Conservation (phyloP, 331 rosid genomes). For the Stylosanthes scabra region DNA sequence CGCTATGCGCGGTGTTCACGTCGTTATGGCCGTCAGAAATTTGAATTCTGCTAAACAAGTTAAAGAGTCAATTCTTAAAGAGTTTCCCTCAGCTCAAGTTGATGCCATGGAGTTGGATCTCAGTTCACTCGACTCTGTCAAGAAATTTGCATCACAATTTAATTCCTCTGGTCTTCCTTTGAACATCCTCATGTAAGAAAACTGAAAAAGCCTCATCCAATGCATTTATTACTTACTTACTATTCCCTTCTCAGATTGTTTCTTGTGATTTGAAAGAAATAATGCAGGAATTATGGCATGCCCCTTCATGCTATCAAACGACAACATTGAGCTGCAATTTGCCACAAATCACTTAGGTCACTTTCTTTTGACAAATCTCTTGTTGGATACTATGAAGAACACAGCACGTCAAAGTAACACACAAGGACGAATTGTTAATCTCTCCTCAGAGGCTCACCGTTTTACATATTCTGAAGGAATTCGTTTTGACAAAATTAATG, state of each 20-base stretch:
- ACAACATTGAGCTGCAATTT: conserved; percentile 55
- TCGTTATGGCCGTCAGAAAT: conserved; percentile 67
- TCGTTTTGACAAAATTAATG: conserved; percentile 59
- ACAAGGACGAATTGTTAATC: conserved; percentile 78
- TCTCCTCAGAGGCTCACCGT: conserved; percentile 70
- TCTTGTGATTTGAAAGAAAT: conserved; percentile 42
- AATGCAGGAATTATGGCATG: conserved; percentile 62
- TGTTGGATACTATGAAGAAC: conserved; percentile 66
- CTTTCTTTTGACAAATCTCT: conserved; percentile 74
- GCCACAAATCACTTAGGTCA: conserved; percentile 76
- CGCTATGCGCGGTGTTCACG: conserved; percentile 69
- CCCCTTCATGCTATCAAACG: conserved; percentile 52
- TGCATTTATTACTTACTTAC: conserved; percentile 1
- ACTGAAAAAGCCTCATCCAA: no score
- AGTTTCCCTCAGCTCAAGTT: conserved; percentile 57
- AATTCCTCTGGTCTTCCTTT: conserved; percentile 56
- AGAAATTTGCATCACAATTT: conserved; percentile 61
- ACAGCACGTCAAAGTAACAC: conserved; percentile 55
- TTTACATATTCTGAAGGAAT: conserved; percentile 73
- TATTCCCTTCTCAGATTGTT: no score
- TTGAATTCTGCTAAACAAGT: conserved; percentile 50
- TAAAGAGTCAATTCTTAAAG: conserved; percentile 54
- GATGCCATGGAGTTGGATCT: conserved; percentile 70
- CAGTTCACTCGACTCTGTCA: conserved; percentile 61
- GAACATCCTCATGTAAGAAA: conserved; percentile 64